These are phyloP conservation scores for Microcyclospora pomicola DNA, from an alignment of 2,329 filamentous ascomycete species.

Conservation along the genomic window DNA sequence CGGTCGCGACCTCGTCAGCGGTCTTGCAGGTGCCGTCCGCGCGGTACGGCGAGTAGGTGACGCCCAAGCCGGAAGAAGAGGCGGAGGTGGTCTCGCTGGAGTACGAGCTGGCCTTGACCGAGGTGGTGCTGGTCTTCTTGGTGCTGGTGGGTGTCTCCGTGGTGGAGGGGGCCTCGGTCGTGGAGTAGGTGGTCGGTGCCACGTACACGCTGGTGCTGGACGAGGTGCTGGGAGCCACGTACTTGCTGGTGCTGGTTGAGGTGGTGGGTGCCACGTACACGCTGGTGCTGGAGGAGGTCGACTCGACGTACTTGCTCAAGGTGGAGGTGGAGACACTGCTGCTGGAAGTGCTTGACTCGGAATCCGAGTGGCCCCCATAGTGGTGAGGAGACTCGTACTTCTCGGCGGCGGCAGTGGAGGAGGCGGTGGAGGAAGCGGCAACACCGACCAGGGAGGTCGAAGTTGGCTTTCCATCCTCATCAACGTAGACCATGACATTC, in stretches of 20 bases:
- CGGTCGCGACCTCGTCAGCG: conserved; percentile 45
- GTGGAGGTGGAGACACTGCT: no score
- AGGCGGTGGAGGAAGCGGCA: not conserved
- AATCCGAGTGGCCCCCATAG: not conserved
- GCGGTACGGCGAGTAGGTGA: conserved; percentile 47
- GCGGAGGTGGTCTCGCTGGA: not conserved
- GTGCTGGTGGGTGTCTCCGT: not conserved
- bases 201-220: not conserved
- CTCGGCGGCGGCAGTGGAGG: conserved; percentile 1
- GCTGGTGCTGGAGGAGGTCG: not conserved
- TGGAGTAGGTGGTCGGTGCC: no score
- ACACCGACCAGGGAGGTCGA: conserved; percentile 13
- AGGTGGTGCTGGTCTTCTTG: conserved; percentile 2
- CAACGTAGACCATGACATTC: conserved; percentile 45
- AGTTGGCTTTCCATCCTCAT: conserved; percentile 41
- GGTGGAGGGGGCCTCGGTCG: not conserved
- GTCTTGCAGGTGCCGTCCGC: conserved; percentile 51
- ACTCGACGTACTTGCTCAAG: no score
- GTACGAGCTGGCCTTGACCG: not conserved
- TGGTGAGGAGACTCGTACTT: not conserved
- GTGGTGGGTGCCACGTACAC: conserved; percentile 3
- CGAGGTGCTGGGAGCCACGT: conserved; percentile 2
- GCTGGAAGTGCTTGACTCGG: not conserved
- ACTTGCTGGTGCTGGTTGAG: conserved; percentile 3
- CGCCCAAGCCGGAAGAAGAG: conserved; percentile 28